phyloP scores from a whole-genome alignment of 257 asterid genomes.

The Pogostemon cablin region DNA sequence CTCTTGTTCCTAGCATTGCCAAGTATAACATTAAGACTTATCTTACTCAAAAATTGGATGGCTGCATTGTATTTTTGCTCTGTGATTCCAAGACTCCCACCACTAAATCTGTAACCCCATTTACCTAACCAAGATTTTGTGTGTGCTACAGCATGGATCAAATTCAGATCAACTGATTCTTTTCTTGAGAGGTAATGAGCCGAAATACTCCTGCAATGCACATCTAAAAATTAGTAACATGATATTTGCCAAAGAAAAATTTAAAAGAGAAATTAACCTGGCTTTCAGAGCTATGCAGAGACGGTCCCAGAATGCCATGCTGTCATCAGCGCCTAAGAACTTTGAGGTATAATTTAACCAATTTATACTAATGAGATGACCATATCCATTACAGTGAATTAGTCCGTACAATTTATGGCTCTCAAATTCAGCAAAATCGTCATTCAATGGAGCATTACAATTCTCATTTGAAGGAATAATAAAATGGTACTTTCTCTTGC shows the following conservation, averaged over 20 bases:
- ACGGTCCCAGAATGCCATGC: conserved; percentile 78
- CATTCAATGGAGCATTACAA: conserved; percentile 50
- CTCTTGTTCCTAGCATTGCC: conserved; percentile 42
- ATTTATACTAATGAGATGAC: conserved; percentile 68
- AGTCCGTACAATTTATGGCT: conserved; percentile 63
- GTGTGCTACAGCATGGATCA: conserved; percentile 57
- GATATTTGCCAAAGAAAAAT: neutral
- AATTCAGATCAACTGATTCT: conserved; percentile 48
- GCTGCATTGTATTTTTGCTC: conserved; percentile 47
- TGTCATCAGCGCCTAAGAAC: conserved; percentile 44
- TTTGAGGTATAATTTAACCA: conserved; percentile 44
- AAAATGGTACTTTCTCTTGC: conserved; percentile 69
- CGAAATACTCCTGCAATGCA: conserved; percentile 60
- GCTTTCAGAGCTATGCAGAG: conserved; percentile 62
- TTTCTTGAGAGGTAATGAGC: conserved; percentile 43
- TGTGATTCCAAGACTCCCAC: conserved; percentile 47
- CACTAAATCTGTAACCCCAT: conserved; percentile 66
- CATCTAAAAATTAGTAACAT: neutral
- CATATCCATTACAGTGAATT: conserved; percentile 82
- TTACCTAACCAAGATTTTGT: conserved; percentile 60
- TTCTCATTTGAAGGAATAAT: conserved; percentile 56
- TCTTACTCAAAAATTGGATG: conserved; percentile 45
- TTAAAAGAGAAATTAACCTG: conserved; percentile 47
- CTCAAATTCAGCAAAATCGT: conserved; percentile 40
- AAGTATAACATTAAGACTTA: conserved; percentile 49